These are phyloP conservation scores for Ustilago nuda DNA, from an alignment of 1,284 basidiomycete genomes.

Conservation along the genomic window DNA sequence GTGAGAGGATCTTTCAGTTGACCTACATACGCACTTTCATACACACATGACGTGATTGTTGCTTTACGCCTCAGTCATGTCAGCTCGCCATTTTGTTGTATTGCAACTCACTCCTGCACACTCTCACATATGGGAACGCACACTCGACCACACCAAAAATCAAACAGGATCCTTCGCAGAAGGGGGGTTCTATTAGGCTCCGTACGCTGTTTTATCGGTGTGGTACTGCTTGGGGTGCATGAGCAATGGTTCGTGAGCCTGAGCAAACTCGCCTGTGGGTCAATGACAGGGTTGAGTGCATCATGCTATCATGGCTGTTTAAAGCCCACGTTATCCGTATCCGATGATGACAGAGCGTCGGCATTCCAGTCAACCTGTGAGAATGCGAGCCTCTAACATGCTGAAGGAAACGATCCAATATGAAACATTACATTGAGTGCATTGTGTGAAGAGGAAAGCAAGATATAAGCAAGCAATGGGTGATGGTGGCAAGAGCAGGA, in stretches of 20 bases:
- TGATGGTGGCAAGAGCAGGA: no score
- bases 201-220: conserved; percentile 2
- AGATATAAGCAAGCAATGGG: no score
- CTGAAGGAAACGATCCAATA: neutral
- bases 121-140: conserved; percentile 17
- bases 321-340: no score
- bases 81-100: conserved; percentile 18
- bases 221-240: neutral
- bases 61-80: neutral
- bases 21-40: conserved; percentile 7
- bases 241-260: neutral
- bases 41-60: conserved; percentile 15
- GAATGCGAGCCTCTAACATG: neutral
- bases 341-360: no score
- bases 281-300: neutral
- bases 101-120: conserved; percentile 23
- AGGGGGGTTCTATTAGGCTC: conserved; percentile 44
- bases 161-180: conserved; percentile 40
- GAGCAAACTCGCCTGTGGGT: neutral
- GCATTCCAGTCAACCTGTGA: neutral
- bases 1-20: neutral
- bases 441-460: no score
- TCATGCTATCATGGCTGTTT: no score
- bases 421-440: no score
- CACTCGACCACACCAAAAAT: conserved; percentile 29